Percentiles rank a stretch among this genome's conserved stretches.
Evolutionary conservation across 106 monocot species (phyloP).

Genomic region (Apostasia shenzhenica): DNA sequence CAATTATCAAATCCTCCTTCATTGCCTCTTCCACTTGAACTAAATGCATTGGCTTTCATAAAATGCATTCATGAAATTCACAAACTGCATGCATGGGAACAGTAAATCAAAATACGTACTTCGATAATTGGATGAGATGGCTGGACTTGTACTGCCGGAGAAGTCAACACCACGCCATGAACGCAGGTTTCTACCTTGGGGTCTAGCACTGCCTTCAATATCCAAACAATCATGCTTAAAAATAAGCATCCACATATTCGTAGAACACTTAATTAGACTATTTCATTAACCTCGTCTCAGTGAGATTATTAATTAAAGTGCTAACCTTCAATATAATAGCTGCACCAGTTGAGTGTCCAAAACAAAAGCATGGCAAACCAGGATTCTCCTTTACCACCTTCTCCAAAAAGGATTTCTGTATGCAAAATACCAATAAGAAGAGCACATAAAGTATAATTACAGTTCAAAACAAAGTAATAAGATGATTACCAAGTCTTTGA

Average conservation of each 20-base stretch:
- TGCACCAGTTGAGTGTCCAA: constrained; percentile 88
- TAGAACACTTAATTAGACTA: not conserved
- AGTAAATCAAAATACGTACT: constrained; percentile 22
- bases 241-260: not conserved
- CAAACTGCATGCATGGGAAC: too few species aligned
- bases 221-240: not conserved
- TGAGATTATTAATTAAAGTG: not conserved
- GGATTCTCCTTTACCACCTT: constrained; percentile 58
- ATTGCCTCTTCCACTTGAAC: too few species aligned
- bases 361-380: constrained; percentile 73
- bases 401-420: constrained; percentile 68
- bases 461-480: not conserved
- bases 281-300: too few species aligned
- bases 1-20: too few species aligned
- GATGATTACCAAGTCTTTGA: constrained; percentile 66
- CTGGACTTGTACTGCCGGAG: constrained; percentile 80
- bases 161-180: constrained; percentile 65
- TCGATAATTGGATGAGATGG: constrained; percentile 65
- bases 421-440: constrained; percentile 1
- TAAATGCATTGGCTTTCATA: too few species aligned
- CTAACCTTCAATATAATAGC: constrained; percentile 78
- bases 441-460: not conserved
- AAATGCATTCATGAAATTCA: too few species aligned
- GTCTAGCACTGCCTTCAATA: constrained; percentile 54
- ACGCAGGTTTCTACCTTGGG: constrained; percentile 46